phyloP scores from a whole-genome alignment of 116 monocot genomes.

The Zostera marina region DNA sequence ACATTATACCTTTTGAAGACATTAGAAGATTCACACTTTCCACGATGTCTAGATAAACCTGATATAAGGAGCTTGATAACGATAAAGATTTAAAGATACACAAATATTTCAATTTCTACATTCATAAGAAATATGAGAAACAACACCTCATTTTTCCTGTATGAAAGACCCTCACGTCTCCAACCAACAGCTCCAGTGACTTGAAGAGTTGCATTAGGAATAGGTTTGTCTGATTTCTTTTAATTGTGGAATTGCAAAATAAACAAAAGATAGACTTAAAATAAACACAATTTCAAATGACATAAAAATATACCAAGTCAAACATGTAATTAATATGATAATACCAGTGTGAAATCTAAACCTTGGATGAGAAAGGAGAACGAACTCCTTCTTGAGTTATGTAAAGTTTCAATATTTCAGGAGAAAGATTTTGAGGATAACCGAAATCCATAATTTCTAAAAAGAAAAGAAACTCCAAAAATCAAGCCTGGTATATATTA shows the following conservation, averaged over 20 bases:
- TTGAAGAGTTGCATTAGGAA: conserved; percentile 99
- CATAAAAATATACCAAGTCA: background rate
- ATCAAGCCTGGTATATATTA: background rate
- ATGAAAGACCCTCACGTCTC: conserved; percentile 93
- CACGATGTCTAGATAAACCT: conserved; percentile 99
- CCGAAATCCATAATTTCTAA: conserved; percentile 99
- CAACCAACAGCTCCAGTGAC: conserved; percentile 99
- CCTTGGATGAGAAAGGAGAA: conserved; percentile 98
- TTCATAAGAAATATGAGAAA: background rate
- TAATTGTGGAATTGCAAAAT: conserved; percentile 8
- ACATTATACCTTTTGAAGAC: conserved; percentile 79
- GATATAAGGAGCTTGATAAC: conserved; percentile 8
- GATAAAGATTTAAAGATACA: background rate
- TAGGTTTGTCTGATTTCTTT: conserved; percentile 66
- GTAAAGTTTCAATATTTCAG: conserved; percentile 98
- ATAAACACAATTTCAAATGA: background rate
- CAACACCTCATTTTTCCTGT: conserved; percentile 94
- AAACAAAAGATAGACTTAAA: conserved; percentile 3
- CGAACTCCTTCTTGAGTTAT: conserved; percentile 97
- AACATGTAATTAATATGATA: background rate
- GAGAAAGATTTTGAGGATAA: conserved; percentile 94
- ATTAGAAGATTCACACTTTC: conserved; percentile 99
- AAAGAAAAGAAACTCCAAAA: background rate
- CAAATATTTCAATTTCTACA: no score
- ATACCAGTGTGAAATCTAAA: conserved; percentile 2